phyloP scores from a whole-genome alignment of 1,139 yeast genomes.

The Sugiyamaella grinbergsii region DNA sequence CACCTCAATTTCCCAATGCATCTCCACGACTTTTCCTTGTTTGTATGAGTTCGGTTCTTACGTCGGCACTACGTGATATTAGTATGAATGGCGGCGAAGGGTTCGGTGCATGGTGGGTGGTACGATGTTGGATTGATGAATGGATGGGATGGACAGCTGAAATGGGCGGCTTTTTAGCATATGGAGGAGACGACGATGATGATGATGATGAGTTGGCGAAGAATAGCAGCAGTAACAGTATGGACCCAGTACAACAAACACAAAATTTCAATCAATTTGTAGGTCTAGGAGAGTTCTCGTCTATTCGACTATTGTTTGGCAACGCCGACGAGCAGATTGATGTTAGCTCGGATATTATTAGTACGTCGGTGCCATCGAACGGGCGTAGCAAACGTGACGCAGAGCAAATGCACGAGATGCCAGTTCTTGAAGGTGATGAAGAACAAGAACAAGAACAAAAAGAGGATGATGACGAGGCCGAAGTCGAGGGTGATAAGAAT shows the following conservation, averaged over 20 bases:
- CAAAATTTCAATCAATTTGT: not conserved
- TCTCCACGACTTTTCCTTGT: constrained; percentile 61
- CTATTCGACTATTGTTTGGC: constrained; percentile 2
- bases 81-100: constrained; percentile 61
- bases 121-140: constrained; percentile 77
- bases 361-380: not conserved
- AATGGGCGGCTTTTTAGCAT: constrained; percentile 59
- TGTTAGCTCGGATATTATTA: not conserved
- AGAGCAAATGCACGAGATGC: not conserved
- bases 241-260: too few relatives aligned
- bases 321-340: not conserved
- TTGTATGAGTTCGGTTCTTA: constrained; percentile 56
- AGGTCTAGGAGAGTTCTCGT: constrained; percentile 14
- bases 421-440: not conserved
- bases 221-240: too few relatives aligned
- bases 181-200: constrained; percentile 25
- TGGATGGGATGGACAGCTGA: constrained; percentile 71
- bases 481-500: not conserved
- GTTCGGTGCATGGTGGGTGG: constrained; percentile 78
- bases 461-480: constrained; percentile 1
- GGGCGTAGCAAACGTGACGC: constrained; percentile 1
- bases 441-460: not conserved
- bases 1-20: constrained; percentile 50
- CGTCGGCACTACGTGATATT: constrained; percentile 67
- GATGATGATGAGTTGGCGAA: constrained; percentile 2